These are phyloP conservation scores for Beauveria sp. DNA, from an alignment of 2,329 filamentous ascomycete species.

Conservation along the genomic window DNA sequence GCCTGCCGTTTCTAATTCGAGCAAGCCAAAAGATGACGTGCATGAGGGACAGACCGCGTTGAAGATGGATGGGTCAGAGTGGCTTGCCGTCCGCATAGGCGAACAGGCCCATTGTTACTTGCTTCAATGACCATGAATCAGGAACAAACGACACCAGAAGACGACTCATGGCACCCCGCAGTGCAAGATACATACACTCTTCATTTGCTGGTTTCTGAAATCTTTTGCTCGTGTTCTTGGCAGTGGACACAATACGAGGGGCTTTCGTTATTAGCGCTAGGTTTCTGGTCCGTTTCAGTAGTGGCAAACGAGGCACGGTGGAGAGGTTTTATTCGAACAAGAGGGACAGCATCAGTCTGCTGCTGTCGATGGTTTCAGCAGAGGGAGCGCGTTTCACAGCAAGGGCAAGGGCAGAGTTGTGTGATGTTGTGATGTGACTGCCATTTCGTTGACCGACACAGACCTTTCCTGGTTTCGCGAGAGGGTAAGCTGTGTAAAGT, in stretches of 20 bases:
- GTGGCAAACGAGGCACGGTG: neutral
- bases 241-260: neutral
- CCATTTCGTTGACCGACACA: neutral
- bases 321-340: neutral
- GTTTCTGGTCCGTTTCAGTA: constrained; percentile 10
- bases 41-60: neutral
- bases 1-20: neutral
- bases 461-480: neutral
- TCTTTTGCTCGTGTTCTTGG: neutral
- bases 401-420: neutral
- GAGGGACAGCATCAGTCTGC: neutral
- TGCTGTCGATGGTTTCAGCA: neutral
- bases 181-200: no score
- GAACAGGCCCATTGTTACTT: neutral
- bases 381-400: neutral
- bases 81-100: neutral
- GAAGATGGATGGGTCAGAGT: neutral
- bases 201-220: no score
- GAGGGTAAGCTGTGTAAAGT: neutral
- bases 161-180: no score
- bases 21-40: neutral
- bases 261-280: neutral
- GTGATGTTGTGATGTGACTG: neutral
- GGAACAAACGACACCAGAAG: no score
- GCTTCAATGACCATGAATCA: neutral